Conservation (phyloP, 192 early-diverging fungal genomes). For the Chytriomyces hyalinus region DNA sequence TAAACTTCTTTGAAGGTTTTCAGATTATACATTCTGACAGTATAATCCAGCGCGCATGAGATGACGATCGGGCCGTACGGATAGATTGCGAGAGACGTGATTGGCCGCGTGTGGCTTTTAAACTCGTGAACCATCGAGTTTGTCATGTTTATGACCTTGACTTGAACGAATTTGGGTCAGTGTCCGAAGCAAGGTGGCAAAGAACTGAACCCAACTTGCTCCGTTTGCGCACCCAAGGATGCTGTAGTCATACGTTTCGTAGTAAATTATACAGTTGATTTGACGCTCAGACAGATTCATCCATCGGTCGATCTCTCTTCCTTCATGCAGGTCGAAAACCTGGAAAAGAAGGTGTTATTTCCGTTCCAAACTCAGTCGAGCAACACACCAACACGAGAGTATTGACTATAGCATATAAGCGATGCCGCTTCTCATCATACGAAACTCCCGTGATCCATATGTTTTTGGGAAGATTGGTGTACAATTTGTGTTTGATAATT, state of each 20-base stretch:
- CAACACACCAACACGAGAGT: conserved; percentile 44
- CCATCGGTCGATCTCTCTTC: conserved; percentile 37
- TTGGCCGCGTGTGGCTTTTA: conserved; percentile 43
- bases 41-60: conserved; percentile 48
- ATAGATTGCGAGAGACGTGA: conserved; percentile 45
- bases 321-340: conserved; percentile 32
- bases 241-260: conserved; percentile 50
- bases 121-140: conserved; percentile 54
- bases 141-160: conserved; percentile 49
- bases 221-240: conserved; percentile 54
- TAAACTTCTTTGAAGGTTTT: conserved; percentile 54
- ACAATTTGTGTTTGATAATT: conserved; percentile 21
- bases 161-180: conserved; percentile 8
- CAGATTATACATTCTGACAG: conserved; percentile 50
- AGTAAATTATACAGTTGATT: conserved; percentile 40
- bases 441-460: conserved; percentile 50
- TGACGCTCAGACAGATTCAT: conserved; percentile 43
- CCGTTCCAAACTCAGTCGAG: neutral
- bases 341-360: conserved; percentile 1
- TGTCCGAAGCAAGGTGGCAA: neutral
- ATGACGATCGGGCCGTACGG: conserved; percentile 45
- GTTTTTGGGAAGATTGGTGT: conserved; percentile 38
- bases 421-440: conserved; percentile 37
- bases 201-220: conserved; percentile 38
- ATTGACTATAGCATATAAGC: conserved; percentile 45